Conservation (phyloP, 2,329 filamentous ascomycete species). For the Tolypocladium nubicola region DNA sequence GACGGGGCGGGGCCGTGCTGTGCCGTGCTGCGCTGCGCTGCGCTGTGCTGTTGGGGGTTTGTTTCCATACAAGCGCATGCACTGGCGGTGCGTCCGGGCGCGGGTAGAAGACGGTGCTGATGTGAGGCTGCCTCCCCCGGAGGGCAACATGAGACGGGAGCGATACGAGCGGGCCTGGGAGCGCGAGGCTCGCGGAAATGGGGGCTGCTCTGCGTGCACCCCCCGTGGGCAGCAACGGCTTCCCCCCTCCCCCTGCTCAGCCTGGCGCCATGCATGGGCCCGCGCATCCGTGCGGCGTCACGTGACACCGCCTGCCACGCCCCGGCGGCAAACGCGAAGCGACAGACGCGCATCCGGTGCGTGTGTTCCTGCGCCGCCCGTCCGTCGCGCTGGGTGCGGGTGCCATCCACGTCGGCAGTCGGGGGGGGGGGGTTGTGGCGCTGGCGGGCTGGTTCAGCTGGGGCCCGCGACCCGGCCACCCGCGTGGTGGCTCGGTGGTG, state of each 20-base stretch:
- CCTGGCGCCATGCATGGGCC: slow-evolving; percentile 4
- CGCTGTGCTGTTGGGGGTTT: neutral
- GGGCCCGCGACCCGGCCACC: too few relatives aligned
- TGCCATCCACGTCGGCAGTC: too few relatives aligned
- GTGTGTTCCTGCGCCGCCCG: too few relatives aligned
- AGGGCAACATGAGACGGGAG: too few relatives aligned
- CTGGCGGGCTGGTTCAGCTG: too few relatives aligned
- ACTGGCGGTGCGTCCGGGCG: too few relatives aligned
- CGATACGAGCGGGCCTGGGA: neutral
- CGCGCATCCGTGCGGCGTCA: slow-evolving; percentile 6
- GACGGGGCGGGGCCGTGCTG: neutral
- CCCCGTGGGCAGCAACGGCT: neutral
- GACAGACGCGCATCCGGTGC: neutral
- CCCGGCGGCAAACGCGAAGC: neutral
- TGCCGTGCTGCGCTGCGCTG: neutral
- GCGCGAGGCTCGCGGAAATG: neutral
- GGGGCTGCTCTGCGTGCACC: neutral
- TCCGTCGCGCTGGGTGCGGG: too few relatives aligned
- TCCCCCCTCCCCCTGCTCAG: neutral
- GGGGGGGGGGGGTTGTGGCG: too few relatives aligned
- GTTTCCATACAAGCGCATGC: too few relatives aligned
- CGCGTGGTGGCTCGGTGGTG: too few relatives aligned
- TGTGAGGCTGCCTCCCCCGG: too few relatives aligned
- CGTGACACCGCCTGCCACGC: slow-evolving; percentile 4
- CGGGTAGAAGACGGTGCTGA: too few relatives aligned